Conservation (phyloP, 441 rosid genomes). For the California macrophylla region DNA sequence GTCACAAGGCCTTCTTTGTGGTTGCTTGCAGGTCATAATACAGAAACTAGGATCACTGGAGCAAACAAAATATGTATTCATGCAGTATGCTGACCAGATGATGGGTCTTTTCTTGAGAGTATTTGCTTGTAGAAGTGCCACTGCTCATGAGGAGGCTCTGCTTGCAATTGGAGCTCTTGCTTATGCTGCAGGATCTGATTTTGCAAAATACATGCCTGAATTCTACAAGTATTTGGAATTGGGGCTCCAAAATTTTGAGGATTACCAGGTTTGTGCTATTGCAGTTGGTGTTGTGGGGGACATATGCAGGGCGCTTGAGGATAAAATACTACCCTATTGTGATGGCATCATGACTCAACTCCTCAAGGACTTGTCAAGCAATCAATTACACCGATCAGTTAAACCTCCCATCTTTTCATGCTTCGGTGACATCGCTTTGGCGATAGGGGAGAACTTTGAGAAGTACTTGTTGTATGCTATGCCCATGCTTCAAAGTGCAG, state of each 20-base stretch:
- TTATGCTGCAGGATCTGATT: constrained; percentile 69
- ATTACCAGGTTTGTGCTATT: constrained; percentile 86
- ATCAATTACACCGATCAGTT: constrained; percentile 74
- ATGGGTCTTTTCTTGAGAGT: constrained; percentile 78
- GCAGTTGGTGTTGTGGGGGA: constrained; percentile 93
- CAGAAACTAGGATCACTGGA: constrained; percentile 73
- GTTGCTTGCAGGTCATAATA: constrained; percentile 85
- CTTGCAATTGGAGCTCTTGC: constrained; percentile 94
- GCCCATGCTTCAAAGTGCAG: constrained; percentile 71
- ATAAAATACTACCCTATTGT: constrained; percentile 59
- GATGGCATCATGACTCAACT: constrained; percentile 80
- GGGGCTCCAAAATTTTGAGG: constrained; percentile 84
- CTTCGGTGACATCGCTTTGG: constrained; percentile 90
- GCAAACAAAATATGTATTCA: constrained; percentile 42
- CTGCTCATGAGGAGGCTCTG: constrained; percentile 38
- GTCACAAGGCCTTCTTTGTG: constrained; percentile 60
- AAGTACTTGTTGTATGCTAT: constrained; percentile 61
- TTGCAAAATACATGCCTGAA: constrained; percentile 70
- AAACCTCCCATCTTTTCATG: constrained; percentile 88
- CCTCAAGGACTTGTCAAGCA: constrained; percentile 58
- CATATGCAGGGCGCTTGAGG: constrained; percentile 81
- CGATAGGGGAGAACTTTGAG: constrained; percentile 70
- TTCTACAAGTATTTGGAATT: constrained; percentile 67
- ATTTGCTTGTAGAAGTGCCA: constrained; percentile 68
- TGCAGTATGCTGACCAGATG: constrained; percentile 74